Evolutionary conservation across 306 rosid genomes (phyloP).

Genomic region (Lathyrus tuberosus): DNA sequence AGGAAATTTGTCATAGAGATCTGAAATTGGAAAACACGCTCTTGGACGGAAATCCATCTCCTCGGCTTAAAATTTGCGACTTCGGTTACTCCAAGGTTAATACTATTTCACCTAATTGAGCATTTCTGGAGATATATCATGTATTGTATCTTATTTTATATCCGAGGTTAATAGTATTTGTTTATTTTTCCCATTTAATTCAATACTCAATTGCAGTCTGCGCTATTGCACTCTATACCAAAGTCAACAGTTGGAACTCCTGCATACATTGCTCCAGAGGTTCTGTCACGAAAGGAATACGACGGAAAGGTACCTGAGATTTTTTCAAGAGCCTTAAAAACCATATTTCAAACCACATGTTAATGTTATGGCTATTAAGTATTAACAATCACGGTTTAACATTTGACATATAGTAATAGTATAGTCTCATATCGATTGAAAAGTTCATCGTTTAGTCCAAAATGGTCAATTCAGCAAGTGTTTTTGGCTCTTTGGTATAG

Average conservation of each 20-base stretch:
- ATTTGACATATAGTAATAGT: conserved; percentile 7
- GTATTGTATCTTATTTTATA: not conserved
- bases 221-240: conserved; percentile 86
- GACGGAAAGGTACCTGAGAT: conserved; percentile 81
- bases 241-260: conserved; percentile 99
- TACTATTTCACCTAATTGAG: conserved; percentile 22
- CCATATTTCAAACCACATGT: conserved; percentile 9
- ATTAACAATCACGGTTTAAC: conserved; percentile 22
- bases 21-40: conserved; percentile 97
- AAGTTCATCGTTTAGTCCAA: conserved; percentile 4
- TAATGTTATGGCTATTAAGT: not conserved
- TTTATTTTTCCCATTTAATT: conserved; percentile 9
- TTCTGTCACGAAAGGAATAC: conserved; percentile 86
- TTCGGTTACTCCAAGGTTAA: conserved; percentile 96
- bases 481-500: conserved; percentile 49
- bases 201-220: conserved; percentile 65
- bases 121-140: conserved; percentile 2
- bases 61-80: conserved; percentile 93
- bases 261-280: conserved; percentile 98
- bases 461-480: conserved; percentile 26
- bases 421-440: not conserved
- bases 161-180: conserved; percentile 6
- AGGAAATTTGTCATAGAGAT: conserved; percentile 98
- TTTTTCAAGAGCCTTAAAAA: conserved; percentile 21
- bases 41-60: conserved; percentile 94